Evolutionary conservation across 2,329 filamentous ascomycete genomes (phyloP).

Genomic region (Fusarium tuaranense): DNA sequence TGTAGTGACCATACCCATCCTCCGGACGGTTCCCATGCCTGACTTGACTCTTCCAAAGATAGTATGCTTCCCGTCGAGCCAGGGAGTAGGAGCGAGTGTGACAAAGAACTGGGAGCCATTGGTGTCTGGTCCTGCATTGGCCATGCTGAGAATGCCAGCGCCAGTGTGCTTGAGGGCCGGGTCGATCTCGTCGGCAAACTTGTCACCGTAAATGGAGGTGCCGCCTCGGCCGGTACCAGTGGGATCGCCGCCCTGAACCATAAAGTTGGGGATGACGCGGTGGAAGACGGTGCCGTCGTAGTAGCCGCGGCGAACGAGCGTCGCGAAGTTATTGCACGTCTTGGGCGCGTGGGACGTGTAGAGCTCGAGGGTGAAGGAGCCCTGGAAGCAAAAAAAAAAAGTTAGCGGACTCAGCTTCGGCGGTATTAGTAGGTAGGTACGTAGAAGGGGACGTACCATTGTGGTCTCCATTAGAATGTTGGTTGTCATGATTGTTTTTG

Average conservation of each 20-base stretch:
- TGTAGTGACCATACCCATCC: conserved; percentile 90
- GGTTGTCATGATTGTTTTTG: conserved; percentile 71
- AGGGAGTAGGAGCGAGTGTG: conserved; percentile 92
- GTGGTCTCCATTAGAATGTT: conserved; percentile 86
- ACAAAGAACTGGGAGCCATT: conserved; percentile 98
- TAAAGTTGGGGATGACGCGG: conserved; percentile 95
- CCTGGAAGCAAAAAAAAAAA: conserved; percentile 60
- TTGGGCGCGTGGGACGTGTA: conserved; percentile 90
- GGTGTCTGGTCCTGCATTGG: conserved; percentile 91
- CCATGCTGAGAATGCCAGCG: conserved; percentile 95
- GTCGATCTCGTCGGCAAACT: conserved; percentile 93
- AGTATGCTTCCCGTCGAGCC: conserved; percentile 96
- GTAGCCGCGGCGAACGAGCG: conserved; percentile 84
- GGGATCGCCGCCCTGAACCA: conserved; percentile 95
- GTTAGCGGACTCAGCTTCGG: neutral
- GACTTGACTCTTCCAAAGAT: conserved; percentile 92
- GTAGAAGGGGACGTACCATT: conserved; percentile 70
- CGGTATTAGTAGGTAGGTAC: neutral
- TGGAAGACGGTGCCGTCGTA: conserved; percentile 91
- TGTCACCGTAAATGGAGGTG: conserved; percentile 89
- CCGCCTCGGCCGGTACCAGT: conserved; percentile 94
- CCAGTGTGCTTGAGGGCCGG: conserved; percentile 87
- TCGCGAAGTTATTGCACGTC: conserved; percentile 89
- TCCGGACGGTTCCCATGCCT: conserved; percentile 85
- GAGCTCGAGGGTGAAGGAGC: conserved; percentile 87